Percentiles rank a stretch among this genome's conserved stretches.
Evolutionary conservation across 2,329 filamentous ascomycete genomes (phyloP).

Genomic region (Trichoderma semiorbis): DNA sequence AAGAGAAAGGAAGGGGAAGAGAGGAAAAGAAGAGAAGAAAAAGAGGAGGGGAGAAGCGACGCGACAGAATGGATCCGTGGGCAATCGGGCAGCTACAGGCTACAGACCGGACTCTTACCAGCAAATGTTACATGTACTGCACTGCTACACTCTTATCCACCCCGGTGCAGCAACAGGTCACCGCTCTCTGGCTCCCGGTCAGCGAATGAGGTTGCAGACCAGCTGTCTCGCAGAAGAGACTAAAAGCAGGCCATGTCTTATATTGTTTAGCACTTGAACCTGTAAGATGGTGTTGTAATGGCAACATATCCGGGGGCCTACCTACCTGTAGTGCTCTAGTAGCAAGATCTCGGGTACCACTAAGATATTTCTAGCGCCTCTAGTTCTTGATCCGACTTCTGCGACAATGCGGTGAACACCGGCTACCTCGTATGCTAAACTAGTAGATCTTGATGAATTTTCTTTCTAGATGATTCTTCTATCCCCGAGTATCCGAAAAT

Average conservation of each 20-base stretch:
- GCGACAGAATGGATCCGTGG: neutral
- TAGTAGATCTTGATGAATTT: neutral
- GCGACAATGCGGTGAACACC: neutral
- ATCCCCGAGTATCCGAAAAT: neutral
- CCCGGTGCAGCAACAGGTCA: neutral
- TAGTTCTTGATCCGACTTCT: neutral
- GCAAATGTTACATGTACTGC: neutral
- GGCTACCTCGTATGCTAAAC: neutral
- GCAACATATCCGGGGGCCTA: neutral
- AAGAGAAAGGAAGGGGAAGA: neutral
- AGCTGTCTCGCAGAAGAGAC: neutral
- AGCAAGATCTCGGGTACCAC: neutral
- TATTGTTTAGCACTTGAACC: neutral
- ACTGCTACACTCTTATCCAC: slow-evolving; percentile 1
- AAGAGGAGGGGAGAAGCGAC: neutral
- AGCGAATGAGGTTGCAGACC: neutral
- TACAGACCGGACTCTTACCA: neutral
- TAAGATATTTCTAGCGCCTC: neutral
- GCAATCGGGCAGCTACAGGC: slow-evolving; percentile 10
- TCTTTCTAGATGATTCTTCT: neutral
- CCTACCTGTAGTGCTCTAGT: neutral
- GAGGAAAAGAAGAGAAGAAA: neutral
- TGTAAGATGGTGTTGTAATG: neutral
- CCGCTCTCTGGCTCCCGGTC: neutral
- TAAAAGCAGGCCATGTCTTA: neutral